Evolutionary conservation across 495 filamentous ascomycete genomes (phyloP), one percentile per base, ranked within the genome.

Genomic region (Podospora australis): DNA sequence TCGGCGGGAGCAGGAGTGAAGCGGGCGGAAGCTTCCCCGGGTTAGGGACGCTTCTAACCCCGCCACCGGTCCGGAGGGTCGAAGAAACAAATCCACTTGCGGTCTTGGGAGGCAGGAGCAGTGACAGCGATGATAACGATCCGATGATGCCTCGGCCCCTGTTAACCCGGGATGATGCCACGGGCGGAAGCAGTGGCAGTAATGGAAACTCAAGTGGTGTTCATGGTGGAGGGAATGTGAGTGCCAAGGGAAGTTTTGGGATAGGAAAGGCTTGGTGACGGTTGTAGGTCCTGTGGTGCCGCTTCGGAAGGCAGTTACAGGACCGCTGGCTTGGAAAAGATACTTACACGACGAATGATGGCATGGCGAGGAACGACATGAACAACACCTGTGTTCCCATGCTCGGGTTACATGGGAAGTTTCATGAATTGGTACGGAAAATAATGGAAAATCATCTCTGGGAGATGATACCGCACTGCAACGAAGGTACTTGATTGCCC

Each of bases 261-360:
- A 23, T 26, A 3, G 40, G 40, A 5, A 43, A 23, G 24, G 40
- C 40, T 43, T 43, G 40, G 40, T 43, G 40, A 43, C 40, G 40
- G 40, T 43, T 26, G n/a, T 43, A 43, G 40, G 40, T 6, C 40
- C 40, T 29, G 40, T n/a, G n/a, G n/a, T n/a, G n/a, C n/a, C n/a
- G n/a, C n/a, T n/a, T n/a, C n/a, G n/a, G n/a, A n/a, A n/a, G n/a
- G n/a, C n/a, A n/a, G n/a, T n/a, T n/a, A n/a, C n/a, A n/a, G n/a
- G n/a, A n/a, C n/a, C n/a, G n/a, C n/a, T n/a, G n/a, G n/a, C n/a
- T n/a, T n/a, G n/a, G n/a, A n/a, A n/a, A n/a, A n/a, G n/a, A n/a
- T n/a, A n/a, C n/a, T n/a, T n/a, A n/a, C n/a, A n/a, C n/a, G n/a
- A n/a, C n/a, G n/a, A n/a, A n/a, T n/a, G n/a, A n/a, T n/a, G n/a